phyloP scores from a whole-genome alignment of 2,329 filamentous ascomycete species.

The Escovopsis weberi region DNA sequence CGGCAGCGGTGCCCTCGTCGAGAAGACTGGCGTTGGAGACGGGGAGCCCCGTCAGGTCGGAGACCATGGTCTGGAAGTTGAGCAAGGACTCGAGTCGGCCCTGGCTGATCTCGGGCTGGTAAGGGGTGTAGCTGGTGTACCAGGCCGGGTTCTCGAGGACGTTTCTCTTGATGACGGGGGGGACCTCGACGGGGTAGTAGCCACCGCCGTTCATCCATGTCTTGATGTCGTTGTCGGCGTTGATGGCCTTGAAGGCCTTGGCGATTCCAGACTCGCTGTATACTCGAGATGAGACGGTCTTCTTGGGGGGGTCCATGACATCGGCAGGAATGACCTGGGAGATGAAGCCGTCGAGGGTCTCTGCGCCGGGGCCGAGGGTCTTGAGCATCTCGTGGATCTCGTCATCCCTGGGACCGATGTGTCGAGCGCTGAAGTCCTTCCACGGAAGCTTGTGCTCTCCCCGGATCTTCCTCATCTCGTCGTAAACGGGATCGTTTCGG shows the following conservation, averaged over 20 bases:
- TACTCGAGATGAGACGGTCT: conserved; percentile 34
- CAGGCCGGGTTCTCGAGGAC: conserved; percentile 85
- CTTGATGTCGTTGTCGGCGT: conserved; percentile 20
- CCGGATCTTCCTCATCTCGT: conserved; percentile 10
- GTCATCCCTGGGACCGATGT: conserved; percentile 68
- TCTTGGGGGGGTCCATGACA: conserved; percentile 37
- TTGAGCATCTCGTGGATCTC: conserved; percentile 68
- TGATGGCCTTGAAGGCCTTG: conserved; percentile 23
- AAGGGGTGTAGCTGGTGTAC: conserved; percentile 97
- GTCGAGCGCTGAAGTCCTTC: conserved; percentile 53
- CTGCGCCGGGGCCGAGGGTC: conserved; percentile 57
- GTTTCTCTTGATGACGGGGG: conserved; percentile 84
- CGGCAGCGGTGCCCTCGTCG: conserved; percentile 83
- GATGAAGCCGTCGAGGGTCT: conserved; percentile 69
- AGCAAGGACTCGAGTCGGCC: conserved; percentile 81
- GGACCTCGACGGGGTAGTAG: conserved; percentile 77
- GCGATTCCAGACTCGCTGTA: conserved; percentile 24
- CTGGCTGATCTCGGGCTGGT: conserved; percentile 95
- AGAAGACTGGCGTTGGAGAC: conserved; percentile 85
- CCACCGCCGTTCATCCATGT: conserved; percentile 72
- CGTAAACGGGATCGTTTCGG: conserved; percentile 10
- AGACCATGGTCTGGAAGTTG: conserved; percentile 90
- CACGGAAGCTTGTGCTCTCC: conserved; percentile 10
- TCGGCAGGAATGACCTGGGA: conserved; percentile 68
- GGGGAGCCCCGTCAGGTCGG: conserved; percentile 71